Percentiles rank a stretch among this genome's conserved stretches.
Conservation (phyloP, 495 filamentous ascomycete genomes). For the Trichoderma asperelloides region DNA sequence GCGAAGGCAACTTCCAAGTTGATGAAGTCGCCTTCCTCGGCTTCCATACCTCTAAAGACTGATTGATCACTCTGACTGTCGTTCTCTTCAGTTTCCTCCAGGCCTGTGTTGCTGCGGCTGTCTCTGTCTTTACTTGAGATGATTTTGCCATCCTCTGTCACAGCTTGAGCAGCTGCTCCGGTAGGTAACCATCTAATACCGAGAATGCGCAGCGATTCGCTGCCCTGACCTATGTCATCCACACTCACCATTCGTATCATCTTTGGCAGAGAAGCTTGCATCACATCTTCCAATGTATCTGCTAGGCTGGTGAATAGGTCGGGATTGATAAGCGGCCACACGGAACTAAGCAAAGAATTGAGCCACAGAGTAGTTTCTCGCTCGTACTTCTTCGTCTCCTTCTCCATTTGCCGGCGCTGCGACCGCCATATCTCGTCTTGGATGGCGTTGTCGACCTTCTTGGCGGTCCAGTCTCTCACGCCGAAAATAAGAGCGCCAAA, state of each 20-base stretch:
- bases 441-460: slow-evolving; percentile 44
- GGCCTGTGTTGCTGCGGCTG: slow-evolving; percentile 27
- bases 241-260: slow-evolving; percentile 59
- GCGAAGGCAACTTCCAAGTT: slow-evolving; percentile 64
- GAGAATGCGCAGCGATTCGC: slow-evolving; percentile 53
- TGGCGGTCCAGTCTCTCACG: slow-evolving; percentile 43
- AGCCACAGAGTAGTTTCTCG: slow-evolving; percentile 56
- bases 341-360: slow-evolving; percentile 50
- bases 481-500: slow-evolving; percentile 30
- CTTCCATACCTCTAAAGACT: slow-evolving; percentile 57
- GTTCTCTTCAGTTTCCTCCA: slow-evolving; percentile 25
- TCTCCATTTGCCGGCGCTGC: slow-evolving; percentile 22
- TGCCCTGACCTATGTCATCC: slow-evolving; percentile 62
- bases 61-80: slow-evolving; percentile 30
- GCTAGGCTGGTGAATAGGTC: slow-evolving; percentile 55
- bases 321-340: slow-evolving; percentile 65
- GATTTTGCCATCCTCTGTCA: slow-evolving; percentile 45
- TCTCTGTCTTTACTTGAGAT: slow-evolving; percentile 17
- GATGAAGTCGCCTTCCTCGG: slow-evolving; percentile 64
- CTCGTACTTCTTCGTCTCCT: slow-evolving; percentile 30
- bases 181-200: slow-evolving; percentile 59
- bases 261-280: slow-evolving; percentile 59
- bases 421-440: slow-evolving; percentile 57
- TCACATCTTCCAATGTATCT: slow-evolving; percentile 62
- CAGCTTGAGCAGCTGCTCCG: slow-evolving; percentile 50